Base-by-base conservation (phyloP, 202 grass and related monocot species). In the Eragrostis tef region DNA sequence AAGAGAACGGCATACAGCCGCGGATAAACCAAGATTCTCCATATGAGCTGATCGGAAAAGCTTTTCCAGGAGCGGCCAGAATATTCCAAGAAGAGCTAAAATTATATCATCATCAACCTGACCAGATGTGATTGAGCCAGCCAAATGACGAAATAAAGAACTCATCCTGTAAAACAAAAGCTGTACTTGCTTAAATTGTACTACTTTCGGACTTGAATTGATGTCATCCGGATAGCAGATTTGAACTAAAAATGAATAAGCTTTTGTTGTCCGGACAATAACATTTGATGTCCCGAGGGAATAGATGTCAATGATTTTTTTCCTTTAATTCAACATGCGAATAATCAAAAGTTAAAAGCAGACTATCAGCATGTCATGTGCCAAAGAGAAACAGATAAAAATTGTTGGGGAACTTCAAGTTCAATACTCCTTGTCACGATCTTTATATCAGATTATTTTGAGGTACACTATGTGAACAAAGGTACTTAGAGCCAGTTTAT, bases 51-150 rank as follows among this genome's bases (percentile, higher is more conserved):
- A 94, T 65, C 27, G 75, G 52, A 89, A 88, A 94, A 98, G 88
- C 70, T 87, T 94, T 69, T 98, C 95, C 79, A 98, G 78, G 51
- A 93, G 95, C 56, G 92, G 95, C 92, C 95, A 98, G 48, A 93
- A 85, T 89, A 93, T 79, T 77, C 88, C 84, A 78, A 98, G 77
- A 93, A 98, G 88, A 80, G 73, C 71, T 51, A 79, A 61, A 89
- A 88, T 75, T 77, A 81, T 93, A 73, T 87, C 92, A 91, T 98
- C 91, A 31, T 97, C 91, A 36, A 88, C 57, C 66, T 85, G 82
- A 88, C 82, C 83, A 74, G 87, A 84, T 67, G 85, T n/a, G 6
- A 77, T 16, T 78, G 89, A 66, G 45, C 79, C 64, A 60, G 81
- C 74, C 60, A 94, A 88, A 83, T 98, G 88, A 64, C 77, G 54